These are phyloP conservation scores for Aspergillus carbonarius DNA, from an alignment of 2,329 filamentous ascomycete genomes.

Conservation along the genomic window DNA sequence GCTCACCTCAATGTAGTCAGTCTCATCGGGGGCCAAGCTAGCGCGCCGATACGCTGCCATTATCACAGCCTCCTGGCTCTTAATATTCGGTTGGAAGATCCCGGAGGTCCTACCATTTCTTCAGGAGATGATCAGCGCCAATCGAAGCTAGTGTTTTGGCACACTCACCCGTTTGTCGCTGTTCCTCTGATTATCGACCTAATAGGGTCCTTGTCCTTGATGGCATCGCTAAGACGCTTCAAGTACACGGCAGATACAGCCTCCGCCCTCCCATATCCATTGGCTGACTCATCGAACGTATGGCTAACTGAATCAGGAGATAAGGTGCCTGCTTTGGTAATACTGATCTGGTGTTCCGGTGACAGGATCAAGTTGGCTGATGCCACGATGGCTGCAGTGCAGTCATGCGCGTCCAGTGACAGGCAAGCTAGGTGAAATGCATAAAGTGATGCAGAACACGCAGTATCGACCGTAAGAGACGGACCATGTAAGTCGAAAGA, in stretches of 20 bases:
- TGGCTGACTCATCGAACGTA: slow-evolving; percentile 5
- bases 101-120: neutral
- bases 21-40: neutral
- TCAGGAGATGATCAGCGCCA: neutral
- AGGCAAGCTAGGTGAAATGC: slow-evolving; percentile 40
- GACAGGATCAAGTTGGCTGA: slow-evolving; percentile 24
- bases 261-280: slow-evolving; percentile 13
- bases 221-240: slow-evolving; percentile 5
- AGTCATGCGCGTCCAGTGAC: slow-evolving; percentile 22
- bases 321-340: slow-evolving; percentile 33
- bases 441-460: slow-evolving; percentile 40
- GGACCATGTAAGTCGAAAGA: neutral
- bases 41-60: slow-evolving; percentile 1
- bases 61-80: neutral
- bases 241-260: slow-evolving; percentile 7
- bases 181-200: slow-evolving; percentile 2
- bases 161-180: neutral
- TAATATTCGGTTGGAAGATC: slow-evolving; percentile 1
- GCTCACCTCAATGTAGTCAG: slow-evolving; percentile 1
- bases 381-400: slow-evolving; percentile 20
- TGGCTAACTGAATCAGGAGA: slow-evolving; percentile 30
- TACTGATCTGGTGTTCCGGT: slow-evolving; percentile 19
- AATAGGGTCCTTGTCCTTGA: slow-evolving; percentile 6
- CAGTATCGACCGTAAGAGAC: slow-evolving; percentile 30
- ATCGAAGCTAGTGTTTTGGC: neutral